phyloP scores from a whole-genome alignment of 495 filamentous ascomycete species.

The Delitschia confertaspora region DNA sequence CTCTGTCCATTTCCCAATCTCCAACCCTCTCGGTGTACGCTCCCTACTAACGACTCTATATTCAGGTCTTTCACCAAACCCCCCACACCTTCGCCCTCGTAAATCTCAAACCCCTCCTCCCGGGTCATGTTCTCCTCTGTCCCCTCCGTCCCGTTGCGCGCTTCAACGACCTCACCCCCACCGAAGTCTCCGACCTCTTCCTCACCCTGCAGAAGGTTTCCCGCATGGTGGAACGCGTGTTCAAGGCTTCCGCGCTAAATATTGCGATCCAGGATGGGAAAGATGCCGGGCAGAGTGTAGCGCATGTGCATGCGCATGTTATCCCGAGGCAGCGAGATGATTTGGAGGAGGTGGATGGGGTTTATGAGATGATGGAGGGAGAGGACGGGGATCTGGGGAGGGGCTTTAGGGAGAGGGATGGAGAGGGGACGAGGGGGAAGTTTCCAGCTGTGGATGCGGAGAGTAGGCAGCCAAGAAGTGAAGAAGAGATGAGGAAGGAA shows the following conservation, averaged over 20 bases:
- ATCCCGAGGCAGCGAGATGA: slow-evolving; percentile 64
- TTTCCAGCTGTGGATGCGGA: slow-evolving; percentile 52
- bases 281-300: slow-evolving; percentile 81
- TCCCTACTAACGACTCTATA: not conserved
- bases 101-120: slow-evolving; percentile 89
- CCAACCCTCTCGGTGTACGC: not conserved
- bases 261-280: slow-evolving; percentile 86
- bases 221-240: slow-evolving; percentile 65
- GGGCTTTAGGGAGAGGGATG: slow-evolving; percentile 43
- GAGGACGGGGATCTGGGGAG: slow-evolving; percentile 78
- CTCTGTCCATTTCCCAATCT: no score
- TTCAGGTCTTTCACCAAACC: slow-evolving; percentile 61
- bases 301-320: slow-evolving; percentile 88
- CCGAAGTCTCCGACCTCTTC: slow-evolving; percentile 79
- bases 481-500: slow-evolving; percentile 73
- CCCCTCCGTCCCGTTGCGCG: slow-evolving; percentile 56
- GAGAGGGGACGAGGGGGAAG: slow-evolving; percentile 30
- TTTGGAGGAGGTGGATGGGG: slow-evolving; percentile 46
- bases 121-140: slow-evolving; percentile 83
- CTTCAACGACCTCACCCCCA: slow-evolving; percentile 60
- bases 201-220: slow-evolving; percentile 71
- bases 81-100: slow-evolving; percentile 74
- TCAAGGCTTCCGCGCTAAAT: slow-evolving; percentile 56
- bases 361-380: slow-evolving; percentile 75
- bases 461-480: slow-evolving; percentile 55